Evolutionary conservation across 805 yeast genomes (phyloP), one percentile per base, ranked within the genome.

Genomic region (Monosporozyma aquatica): DNA sequence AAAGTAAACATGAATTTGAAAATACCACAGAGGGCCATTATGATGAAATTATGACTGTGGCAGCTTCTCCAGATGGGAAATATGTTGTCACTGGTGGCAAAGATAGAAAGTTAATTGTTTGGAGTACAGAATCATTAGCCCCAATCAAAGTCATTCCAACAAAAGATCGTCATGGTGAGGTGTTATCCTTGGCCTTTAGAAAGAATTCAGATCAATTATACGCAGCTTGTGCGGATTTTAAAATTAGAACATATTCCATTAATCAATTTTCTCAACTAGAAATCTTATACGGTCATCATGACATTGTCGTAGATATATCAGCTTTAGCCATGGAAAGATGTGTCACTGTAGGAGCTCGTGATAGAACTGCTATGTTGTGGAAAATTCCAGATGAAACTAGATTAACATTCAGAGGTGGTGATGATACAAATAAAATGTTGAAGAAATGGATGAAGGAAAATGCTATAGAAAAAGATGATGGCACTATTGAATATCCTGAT

Each of bases 351-450:
- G 98, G 98, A 14, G 73, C 95, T 3, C 77, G 97, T 53, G 98
- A 92, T 65, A 80, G 94, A 55, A 85, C 96, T 5, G 96, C 90
- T 8, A 82, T 94, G 81, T 69, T 85, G 54, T 92, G 98, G 98
- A 92, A 92, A 61, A 87, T 92, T 50, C 78, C 95, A 21, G 98
- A 92, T 55, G 98, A 92, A 65, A 79, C 95, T 1, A 77, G 97
- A 58, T 74, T 92, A 54, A 87, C 96, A 0, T 90, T 90, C 62
- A 75, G 95, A 58, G 95, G 95, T 47, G 95, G 94, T 45, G 95
- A 87, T 55, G 62, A 68, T 62, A 38, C 76, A 66, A 52, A 69
- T 62, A 61, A 61, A 56, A 48, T 64, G 54, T 50, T 65, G 50
- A 65, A 67, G 50, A 63, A 58, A 49, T 53, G 59, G 60, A 45